These are phyloP conservation scores for Candida ficus DNA, from an alignment of 805 yeast genomes.

Conservation along the genomic window DNA sequence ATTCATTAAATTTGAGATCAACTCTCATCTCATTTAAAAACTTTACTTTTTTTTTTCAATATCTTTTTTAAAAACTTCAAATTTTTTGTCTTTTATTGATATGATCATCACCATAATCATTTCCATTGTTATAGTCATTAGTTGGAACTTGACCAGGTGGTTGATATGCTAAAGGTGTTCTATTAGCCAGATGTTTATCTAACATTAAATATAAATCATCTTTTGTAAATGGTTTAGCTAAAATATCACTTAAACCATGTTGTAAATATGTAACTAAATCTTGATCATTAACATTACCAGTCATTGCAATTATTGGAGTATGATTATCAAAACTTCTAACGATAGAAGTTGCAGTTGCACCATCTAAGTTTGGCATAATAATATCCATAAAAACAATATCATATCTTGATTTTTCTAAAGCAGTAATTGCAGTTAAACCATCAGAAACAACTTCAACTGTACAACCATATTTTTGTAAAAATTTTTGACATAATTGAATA, in stretches of 20 bases:
- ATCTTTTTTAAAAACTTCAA: constrained; percentile 4
- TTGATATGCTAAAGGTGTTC: constrained; percentile 31
- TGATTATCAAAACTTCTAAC: constrained; percentile 78
- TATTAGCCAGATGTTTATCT: constrained; percentile 61
- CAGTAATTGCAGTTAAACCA: constrained; percentile 83
- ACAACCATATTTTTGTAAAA: constrained; percentile 83
- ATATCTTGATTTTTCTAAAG: constrained; percentile 63
- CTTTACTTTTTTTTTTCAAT: not conserved
- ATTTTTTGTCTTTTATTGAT: constrained; percentile 24
- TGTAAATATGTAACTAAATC: constrained; percentile 76
- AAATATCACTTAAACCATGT: constrained; percentile 88
- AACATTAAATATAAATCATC: constrained; percentile 76
- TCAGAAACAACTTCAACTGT: constrained; percentile 90
- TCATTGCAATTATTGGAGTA: constrained; percentile 93
- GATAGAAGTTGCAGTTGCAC: constrained; percentile 87
- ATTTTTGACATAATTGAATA: constrained; percentile 76
- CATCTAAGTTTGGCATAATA: constrained; percentile 84
- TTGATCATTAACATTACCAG: constrained; percentile 80
- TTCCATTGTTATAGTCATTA: not conserved
- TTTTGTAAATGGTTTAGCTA: constrained; percentile 92
- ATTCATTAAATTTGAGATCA: too few species aligned
- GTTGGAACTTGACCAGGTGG: not conserved
- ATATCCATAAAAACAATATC: constrained; percentile 84
- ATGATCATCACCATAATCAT: constrained; percentile 14
- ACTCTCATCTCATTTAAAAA: too few species aligned